Conservation (phyloP, 2,329 filamentous ascomycete genomes). For the Cadophora luteo-olivacea region DNA sequence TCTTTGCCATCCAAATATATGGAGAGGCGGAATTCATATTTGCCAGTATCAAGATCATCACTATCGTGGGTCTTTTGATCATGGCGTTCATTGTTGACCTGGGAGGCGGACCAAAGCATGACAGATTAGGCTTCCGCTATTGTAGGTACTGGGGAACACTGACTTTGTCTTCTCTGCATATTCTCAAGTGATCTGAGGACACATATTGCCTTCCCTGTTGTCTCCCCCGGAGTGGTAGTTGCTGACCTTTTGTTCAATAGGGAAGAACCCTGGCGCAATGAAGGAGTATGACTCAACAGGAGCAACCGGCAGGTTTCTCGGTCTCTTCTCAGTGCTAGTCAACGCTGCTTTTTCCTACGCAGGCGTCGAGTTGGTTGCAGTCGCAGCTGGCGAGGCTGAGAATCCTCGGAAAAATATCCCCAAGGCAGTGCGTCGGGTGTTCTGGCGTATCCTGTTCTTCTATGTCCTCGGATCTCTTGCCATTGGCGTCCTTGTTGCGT, state of each 20-base stretch:
- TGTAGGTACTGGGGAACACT: conserved; percentile 46
- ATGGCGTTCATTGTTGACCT: conserved; percentile 87
- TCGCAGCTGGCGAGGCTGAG: conserved; percentile 70
- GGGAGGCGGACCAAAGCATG: conserved; percentile 76
- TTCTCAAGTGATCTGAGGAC: not conserved
- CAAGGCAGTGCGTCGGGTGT: conserved; percentile 78
- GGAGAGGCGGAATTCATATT: conserved; percentile 69
- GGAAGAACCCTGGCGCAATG: conserved; percentile 72
- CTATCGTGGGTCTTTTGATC: conserved; percentile 69
- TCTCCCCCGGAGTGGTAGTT: not conserved
- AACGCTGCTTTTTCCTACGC: conserved; percentile 56
- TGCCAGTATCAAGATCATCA: conserved; percentile 60
- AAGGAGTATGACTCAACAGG: conserved; percentile 68
- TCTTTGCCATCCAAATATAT: conserved; percentile 64
- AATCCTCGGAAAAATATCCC: conserved; percentile 75
- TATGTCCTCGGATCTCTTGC: conserved; percentile 76
- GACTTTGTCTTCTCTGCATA: not conserved
- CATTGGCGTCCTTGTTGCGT: conserved; percentile 74
- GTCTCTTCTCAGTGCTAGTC: conserved; percentile 65
- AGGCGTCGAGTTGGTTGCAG: conserved; percentile 52
- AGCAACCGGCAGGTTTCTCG: conserved; percentile 68
- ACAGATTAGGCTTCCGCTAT: conserved; percentile 75
- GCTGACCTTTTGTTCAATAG: not conserved
- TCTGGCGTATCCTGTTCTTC: conserved; percentile 78
- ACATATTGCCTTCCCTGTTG: not conserved